Base-by-base conservation (phyloP, 441 rosid genomes). In the Euphorbia schlechtendalii region DNA sequence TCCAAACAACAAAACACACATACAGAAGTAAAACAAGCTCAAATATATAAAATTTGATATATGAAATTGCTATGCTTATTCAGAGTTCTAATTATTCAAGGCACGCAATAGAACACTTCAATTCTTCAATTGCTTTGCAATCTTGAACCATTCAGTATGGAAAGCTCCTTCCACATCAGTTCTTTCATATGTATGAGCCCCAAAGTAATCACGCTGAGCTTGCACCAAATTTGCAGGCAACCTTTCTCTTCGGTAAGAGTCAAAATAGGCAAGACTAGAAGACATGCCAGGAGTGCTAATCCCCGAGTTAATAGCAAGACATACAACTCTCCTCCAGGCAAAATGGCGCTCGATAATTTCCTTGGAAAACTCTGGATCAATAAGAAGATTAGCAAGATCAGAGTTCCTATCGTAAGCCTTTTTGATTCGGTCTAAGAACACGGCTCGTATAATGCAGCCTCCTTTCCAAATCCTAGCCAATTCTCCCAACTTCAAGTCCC, bases 61-160 rank as follows among this genome's bases (percentile, higher is more conserved):
- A 56, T 15, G 49, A 64, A 57, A 65, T 72, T 79, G 67, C 71
- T 64, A 58, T 65, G 57, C 68, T 71, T 74, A 71, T 63, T 69
- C 64, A 54, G 56, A 61, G 60, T 67, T 51, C 62, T 55, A 18
- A 32, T 30, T 27, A 53, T 17, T 54, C 34, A 24, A 58, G 70
- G 51, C 34, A 51, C 13, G 5, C 4, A 55, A n/a, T n/a, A 34
- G 56, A 32, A 57, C 17, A 3, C n/a, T 38, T 77, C 71, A 88
- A 38, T 78, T 76, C 75, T 83, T 85, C 34, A 77, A 74, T 67
- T 84, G 81, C 70, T 77, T 84, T 55, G 97, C 97, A 64, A 81
- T 84, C 85, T 92, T 92, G 84, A 90, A 92, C 97, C 97, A 93
- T 75, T 93, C 96, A 0, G 97, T 90, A 49, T 88, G 96, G 86